Conservation (phyloP, 768 basidiomycete species). For the Tylopilus felleus region DNA sequence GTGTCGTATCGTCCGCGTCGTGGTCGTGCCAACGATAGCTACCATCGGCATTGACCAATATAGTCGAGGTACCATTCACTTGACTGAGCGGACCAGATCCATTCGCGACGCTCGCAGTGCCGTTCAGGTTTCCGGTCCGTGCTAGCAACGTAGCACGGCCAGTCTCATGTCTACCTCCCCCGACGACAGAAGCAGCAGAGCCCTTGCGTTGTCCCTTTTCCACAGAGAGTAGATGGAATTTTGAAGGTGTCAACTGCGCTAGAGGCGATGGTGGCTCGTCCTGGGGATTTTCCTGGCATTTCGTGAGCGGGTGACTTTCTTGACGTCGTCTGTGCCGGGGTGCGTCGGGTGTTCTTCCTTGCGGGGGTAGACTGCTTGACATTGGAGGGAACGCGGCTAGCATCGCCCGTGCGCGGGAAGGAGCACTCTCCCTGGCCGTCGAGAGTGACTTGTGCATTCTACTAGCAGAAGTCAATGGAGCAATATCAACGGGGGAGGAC, state of each 20-base stretch:
- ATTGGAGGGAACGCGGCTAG: not conserved
- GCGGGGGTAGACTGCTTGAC: constrained; percentile 15
- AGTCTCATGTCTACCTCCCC: constrained; percentile 18
- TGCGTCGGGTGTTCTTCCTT: constrained; percentile 15
- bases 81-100: constrained; percentile 21
- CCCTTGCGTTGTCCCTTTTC: constrained; percentile 22
- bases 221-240: constrained; percentile 12
- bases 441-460: constrained; percentile 28
- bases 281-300: constrained; percentile 22
- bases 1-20: constrained; percentile 61
- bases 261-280: constrained; percentile 17
- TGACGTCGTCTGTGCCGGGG: constrained; percentile 16
- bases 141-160: constrained; percentile 11
- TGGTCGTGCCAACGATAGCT: constrained; percentile 28
- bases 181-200: constrained; percentile 10
- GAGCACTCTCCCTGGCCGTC: constrained; percentile 11
- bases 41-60: constrained; percentile 20
- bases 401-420: constrained; percentile 15
- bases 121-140: constrained; percentile 10
- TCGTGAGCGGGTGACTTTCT: constrained; percentile 13
- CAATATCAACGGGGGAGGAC: constrained; percentile 39
- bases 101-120: constrained; percentile 18
- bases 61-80: constrained; percentile 21
- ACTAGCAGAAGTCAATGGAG: constrained; percentile 39
- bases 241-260: constrained; percentile 20